These are phyloP conservation scores for Torulaspora quercuum DNA, from an alignment of 805 yeast genomes.

Conservation along the genomic window DNA sequence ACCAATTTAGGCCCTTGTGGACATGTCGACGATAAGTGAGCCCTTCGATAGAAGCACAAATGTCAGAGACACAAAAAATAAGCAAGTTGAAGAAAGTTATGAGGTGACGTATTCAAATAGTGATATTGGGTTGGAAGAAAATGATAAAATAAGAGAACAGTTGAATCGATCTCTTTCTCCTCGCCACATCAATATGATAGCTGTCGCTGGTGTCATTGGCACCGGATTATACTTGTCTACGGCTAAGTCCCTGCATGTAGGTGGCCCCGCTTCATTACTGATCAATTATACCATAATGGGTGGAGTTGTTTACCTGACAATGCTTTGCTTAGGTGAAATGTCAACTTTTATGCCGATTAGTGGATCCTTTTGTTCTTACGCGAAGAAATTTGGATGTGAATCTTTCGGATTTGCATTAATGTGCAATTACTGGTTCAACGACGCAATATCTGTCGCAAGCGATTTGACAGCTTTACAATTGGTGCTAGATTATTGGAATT, in stretches of 20 bases:
- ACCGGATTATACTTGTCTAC: constrained; percentile 60
- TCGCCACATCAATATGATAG: constrained; percentile 75
- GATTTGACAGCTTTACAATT: constrained; percentile 62
- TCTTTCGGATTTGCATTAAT: constrained; percentile 69
- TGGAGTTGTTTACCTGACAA: constrained; percentile 48
- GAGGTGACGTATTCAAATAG: constrained; percentile 4
- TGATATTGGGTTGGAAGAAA: constrained; percentile 3
- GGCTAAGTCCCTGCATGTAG: constrained; percentile 47
- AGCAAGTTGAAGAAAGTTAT: background rate
- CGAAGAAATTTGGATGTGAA: constrained; percentile 59
- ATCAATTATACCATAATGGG: constrained; percentile 51
- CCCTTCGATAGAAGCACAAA: background rate
- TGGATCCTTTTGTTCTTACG: constrained; percentile 56
- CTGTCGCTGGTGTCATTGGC: constrained; percentile 74
- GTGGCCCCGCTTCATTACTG: constrained; percentile 53
- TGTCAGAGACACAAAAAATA: background rate
- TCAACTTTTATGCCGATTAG: constrained; percentile 52
- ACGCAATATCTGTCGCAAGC: constrained; percentile 60
- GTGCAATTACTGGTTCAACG: constrained; percentile 65
- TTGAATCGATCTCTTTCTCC: constrained; percentile 40
- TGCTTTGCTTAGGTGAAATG: constrained; percentile 57
- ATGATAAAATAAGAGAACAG: constrained; percentile 8
- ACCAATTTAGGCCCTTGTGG: too few species aligned
- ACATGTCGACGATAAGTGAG: too few species aligned
- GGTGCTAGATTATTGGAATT: constrained; percentile 49